Evolutionary conservation across 1,284 basidiomycete species (phyloP).

Genomic region (Ceratorhiza oryzae-sativae): DNA sequence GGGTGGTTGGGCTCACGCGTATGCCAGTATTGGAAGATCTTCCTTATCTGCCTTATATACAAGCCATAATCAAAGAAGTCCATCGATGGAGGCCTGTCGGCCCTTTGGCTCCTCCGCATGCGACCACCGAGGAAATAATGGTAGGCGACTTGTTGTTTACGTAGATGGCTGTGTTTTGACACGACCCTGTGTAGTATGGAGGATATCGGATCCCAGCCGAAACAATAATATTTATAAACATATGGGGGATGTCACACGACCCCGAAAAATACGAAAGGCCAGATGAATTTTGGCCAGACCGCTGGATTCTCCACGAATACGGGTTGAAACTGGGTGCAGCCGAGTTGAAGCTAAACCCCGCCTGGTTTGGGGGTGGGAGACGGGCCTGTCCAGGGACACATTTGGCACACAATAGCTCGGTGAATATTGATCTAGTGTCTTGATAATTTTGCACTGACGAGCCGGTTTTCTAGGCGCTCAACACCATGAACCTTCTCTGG

Average conservation of each 20-base stretch:
- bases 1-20: conserved; percentile 50
- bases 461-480: not conserved
- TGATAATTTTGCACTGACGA: not conserved
- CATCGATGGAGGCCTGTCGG: conserved; percentile 36
- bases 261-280: conserved; percentile 39
- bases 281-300: conserved; percentile 39
- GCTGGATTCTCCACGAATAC: conserved; percentile 38
- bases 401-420: conserved; percentile 38
- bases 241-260: conserved; percentile 40
- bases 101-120: conserved; percentile 39
- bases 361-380: conserved; percentile 40
- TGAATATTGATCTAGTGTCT: not conserved
- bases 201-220: conserved; percentile 38
- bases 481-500: conserved; percentile 41
- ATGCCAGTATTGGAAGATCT: conserved; percentile 51
- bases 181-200: conserved; percentile 32
- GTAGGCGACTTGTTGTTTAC: not conserved
- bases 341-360: conserved; percentile 20
- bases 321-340: conserved; percentile 36
- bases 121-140: conserved; percentile 32
- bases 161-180: not conserved
- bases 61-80: conserved; percentile 52
- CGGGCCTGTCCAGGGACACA: conserved; percentile 41
- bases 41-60: conserved; percentile 51
- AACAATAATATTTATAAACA: conserved; percentile 41